Evolutionary conservation across 257 asterid species (phyloP).

Genomic region (Lithospermum erythrorhizon): DNA sequence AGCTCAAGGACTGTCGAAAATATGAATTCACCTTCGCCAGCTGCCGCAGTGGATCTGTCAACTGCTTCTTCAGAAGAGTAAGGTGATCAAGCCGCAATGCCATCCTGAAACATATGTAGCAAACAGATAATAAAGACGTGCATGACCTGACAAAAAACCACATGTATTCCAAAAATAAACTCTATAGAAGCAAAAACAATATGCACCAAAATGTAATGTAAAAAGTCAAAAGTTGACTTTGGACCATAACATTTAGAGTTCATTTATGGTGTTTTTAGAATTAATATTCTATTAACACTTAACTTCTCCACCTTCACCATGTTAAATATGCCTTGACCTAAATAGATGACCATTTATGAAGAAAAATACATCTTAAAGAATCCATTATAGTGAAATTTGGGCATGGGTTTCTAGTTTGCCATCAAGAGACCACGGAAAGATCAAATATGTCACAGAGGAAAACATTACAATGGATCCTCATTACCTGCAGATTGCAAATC

Average conservation of each 20-base stretch:
- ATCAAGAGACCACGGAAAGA: no score
- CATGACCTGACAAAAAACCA: background rate
- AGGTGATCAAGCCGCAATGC: conserved; percentile 74
- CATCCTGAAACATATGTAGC: conserved; percentile 35
- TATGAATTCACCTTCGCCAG: conserved; percentile 54
- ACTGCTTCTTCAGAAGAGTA: conserved; percentile 52
- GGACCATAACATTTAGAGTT: background rate
- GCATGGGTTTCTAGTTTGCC: no score
- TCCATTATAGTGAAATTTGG: no score
- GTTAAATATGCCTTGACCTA: no score
- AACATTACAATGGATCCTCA: no score
- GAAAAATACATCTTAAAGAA: no score
- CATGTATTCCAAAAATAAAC: background rate
- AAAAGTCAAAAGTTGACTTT: background rate
- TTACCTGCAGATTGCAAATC: no score
- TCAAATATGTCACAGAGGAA: no score
- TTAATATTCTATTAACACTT: no score
- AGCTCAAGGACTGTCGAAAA: conserved; percentile 5
- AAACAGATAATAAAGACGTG: conserved; percentile 5
- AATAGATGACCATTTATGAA: no score
- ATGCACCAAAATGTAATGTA: background rate
- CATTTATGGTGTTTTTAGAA: background rate
- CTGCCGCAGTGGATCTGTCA: conserved; percentile 61
- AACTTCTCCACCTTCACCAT: no score
- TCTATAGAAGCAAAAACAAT: background rate